Evolutionary conservation across 495 filamentous ascomycete species (phyloP), one percentile per base, ranked within the genome.

Genomic region (Penicillium verhagenii): DNA sequence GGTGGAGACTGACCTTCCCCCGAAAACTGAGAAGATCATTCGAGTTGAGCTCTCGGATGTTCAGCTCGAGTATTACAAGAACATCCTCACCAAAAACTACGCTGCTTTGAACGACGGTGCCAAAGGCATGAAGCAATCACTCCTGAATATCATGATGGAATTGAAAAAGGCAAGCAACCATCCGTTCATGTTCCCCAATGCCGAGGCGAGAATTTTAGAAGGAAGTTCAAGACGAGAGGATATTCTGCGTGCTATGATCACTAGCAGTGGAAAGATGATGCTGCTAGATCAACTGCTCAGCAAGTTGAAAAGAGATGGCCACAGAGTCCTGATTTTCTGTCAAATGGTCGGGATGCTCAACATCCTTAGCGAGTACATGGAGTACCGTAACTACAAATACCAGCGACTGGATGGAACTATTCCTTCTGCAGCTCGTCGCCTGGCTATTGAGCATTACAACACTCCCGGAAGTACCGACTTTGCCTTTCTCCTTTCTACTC

Each of bases 91-190:
- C 0, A 83, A 91, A 47, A 99, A 99, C 60, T 99, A 97, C 62
- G 88, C 91, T 24, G 94, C 93, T 7, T 80, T 99, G 44, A 96
- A 95, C 63, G 85, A 93, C 59, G 93, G 91, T 19, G 83, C 85
- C 23, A 91, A 82, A 47, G 94, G 92, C 7, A 86, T 90, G 64
- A 96, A 96, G 68, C 91, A 94, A 57, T 96, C 92, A 1, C 73
- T 97, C n/a, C 72, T 97, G 50, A 99, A 99, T 72, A 96, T 99
- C 65, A 96, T 97, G 81, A 99, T 99, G 93, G 95, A 99, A 67
- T 70, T 99, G 61, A 97, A 97, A 77, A 99, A 99, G 70, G 91
- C 92, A 58, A 96, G 92, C 79, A 97, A 97, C 57, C 94, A 99
- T 65, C 92, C 94, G 5, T 96, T 96, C 74, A 95, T 97, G 87